Conservation (phyloP, 2,329 filamentous ascomycete genomes). For the Fusarium duplospermum region DNA sequence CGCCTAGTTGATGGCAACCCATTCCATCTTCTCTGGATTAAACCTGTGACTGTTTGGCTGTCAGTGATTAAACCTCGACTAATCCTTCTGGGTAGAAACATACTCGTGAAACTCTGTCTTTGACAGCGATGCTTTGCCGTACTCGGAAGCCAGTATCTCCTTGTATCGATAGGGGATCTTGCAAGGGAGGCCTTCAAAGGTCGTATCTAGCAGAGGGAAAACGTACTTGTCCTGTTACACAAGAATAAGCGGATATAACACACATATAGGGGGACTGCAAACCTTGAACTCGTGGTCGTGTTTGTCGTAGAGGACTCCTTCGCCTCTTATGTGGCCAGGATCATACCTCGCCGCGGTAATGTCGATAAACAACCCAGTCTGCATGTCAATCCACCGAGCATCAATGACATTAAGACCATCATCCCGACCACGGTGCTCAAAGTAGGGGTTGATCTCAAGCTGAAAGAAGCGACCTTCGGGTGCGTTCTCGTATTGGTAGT, state of each 20-base stretch:
- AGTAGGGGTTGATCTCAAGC: conserved; percentile 62
- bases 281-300: conserved; percentile 63
- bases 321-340: conserved; percentile 54
- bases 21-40: conserved; percentile 52
- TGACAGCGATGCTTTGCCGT: conserved; percentile 62
- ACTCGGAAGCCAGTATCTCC: conserved; percentile 69
- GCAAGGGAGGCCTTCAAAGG: conserved; percentile 73
- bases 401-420: conserved; percentile 60
- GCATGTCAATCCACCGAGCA: conserved; percentile 61
- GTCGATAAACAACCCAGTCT: conserved; percentile 61
- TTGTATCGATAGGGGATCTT: conserved; percentile 74
- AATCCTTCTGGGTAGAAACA: conserved; percentile 30
- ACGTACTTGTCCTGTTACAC: conserved; percentile 64
- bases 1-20: conserved; percentile 35
- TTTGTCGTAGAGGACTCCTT: conserved; percentile 63
- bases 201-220: conserved; percentile 75
- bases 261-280: conserved; percentile 7
- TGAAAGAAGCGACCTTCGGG: conserved; percentile 56
- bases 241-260: not conserved
- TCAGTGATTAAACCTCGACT: conserved; percentile 15
- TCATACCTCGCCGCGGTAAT: conserved; percentile 64
- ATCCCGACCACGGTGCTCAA: conserved; percentile 50
- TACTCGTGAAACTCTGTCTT: conserved; percentile 65
- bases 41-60: conserved; percentile 53
- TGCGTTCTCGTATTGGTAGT: conserved; percentile 54